Evolutionary conservation across 169 alveolate species (phyloP), one percentile per base, ranked within the genome.

Genomic region (Plasmodium knowlesi): DNA sequence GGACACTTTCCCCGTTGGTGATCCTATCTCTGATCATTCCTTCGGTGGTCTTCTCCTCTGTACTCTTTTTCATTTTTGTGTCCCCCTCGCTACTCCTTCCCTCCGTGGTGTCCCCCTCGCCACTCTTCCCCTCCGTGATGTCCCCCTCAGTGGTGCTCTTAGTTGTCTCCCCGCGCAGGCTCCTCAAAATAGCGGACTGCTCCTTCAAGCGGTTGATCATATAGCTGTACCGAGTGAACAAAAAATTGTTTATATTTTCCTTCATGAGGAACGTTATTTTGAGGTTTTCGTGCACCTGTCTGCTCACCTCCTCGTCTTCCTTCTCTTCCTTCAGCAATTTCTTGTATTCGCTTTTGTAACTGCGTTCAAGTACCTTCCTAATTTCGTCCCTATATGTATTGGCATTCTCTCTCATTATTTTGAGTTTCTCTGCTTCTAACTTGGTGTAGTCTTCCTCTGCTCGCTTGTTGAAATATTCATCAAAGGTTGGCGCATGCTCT

Each of bases 191-290:
- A 9, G 57, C 90, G 12, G 94, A 89, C 46, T 32, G 72, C 61
- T 89, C 94, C 53, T 89, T 89, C 71, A 89, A 50, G 73, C 82
- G 80, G 67, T 81, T 89, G 28, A 89, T 89, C 94, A 89, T 89
- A 80, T 89, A 80, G 72, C 94, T 89, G 53, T 89, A 89, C 83
- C 83, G 80, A 10, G 94, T 89, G 71, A 89, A 89, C 32, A 89
- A 43, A 57, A 89, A 53, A 37, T 89, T 89, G 83, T 89, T 81
- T 25, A 89, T 89, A 43, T 80, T 79, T 34, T 89, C 83, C n/a
- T 89, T 89, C 94, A 89, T 89, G 8, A 61, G 91, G 50, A 89
- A 89, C 14, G 94, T 89, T 57, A 89, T 67, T 70, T 89, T 89
- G 5, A 89, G 19, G 41, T 81, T 89, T 37, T 89, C 94, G 82